phyloP scores from a whole-genome alignment of 805 yeast species.

The Kazachstania martiniae region DNA sequence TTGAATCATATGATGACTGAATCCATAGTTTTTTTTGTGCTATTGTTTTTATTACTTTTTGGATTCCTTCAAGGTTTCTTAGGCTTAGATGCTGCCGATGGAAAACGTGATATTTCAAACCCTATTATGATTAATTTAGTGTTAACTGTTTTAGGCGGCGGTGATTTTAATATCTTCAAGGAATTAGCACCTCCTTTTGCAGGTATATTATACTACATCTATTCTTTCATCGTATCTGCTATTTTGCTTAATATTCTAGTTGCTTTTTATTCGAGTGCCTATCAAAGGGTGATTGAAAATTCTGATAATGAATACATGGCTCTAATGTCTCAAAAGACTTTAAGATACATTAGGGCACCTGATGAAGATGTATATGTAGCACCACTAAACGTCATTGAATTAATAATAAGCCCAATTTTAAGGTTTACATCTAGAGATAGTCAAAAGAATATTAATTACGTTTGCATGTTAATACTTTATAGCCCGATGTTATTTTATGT shows the following conservation, averaged over 20 bases:
- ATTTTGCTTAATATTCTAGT: constrained; percentile 72
- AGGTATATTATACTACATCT: constrained; percentile 61
- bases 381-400: constrained; percentile 69
- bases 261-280: constrained; percentile 80
- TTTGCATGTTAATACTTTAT: constrained; percentile 36
- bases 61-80: constrained; percentile 83
- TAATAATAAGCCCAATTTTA: constrained; percentile 36
- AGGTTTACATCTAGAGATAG: constrained; percentile 30
- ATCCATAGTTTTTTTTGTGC: constrained; percentile 69
- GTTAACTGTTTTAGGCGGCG: constrained; percentile 64
- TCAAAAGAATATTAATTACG: constrained; percentile 35
- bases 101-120: constrained; percentile 63
- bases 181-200: constrained; percentile 81
- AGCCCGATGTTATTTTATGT: constrained; percentile 54
- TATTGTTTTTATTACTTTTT: constrained; percentile 55
- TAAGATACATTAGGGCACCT: constrained; percentile 79
- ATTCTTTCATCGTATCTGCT: constrained; percentile 64
- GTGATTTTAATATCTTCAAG: constrained; percentile 59
- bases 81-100: constrained; percentile 83
- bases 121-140: constrained; percentile 53
- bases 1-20: constrained; percentile 80
- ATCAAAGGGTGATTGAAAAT: constrained; percentile 68
- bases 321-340: constrained; percentile 70
- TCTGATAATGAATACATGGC: constrained; percentile 82
- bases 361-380: constrained; percentile 79